Evolutionary conservation across 345 rosid species (phyloP).

Genomic region (Trapa incisa): DNA sequence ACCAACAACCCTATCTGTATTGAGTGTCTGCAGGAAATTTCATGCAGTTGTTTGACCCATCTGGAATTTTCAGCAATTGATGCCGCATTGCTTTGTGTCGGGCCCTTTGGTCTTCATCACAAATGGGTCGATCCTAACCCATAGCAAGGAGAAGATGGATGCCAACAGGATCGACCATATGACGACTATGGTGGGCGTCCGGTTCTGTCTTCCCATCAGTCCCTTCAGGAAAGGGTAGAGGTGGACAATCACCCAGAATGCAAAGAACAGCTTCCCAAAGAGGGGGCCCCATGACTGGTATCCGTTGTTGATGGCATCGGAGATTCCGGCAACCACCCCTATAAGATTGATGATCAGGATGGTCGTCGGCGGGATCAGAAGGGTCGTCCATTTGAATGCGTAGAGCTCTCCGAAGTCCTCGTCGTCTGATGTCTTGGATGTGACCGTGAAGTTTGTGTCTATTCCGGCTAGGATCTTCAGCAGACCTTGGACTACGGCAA

Average conservation of each 20-base stretch:
- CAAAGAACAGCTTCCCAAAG: slow-evolving; percentile 87
- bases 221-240: slow-evolving; percentile 98
- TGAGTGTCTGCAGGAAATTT: neutral
- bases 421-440: slow-evolving; percentile 22
- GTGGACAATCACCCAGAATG: slow-evolving; percentile 93
- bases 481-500: slow-evolving; percentile 83
- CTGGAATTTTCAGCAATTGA: slow-evolving; percentile 51
- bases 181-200: slow-evolving; percentile 92
- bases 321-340: slow-evolving; percentile 88
- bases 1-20: no score
- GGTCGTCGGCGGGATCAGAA: slow-evolving; percentile 90
- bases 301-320: slow-evolving; percentile 90
- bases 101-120: slow-evolving; percentile 94
- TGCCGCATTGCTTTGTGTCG: slow-evolving; percentile 61
- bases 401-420: slow-evolving; percentile 86
- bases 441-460: slow-evolving; percentile 93
- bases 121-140: slow-evolving; percentile 90
- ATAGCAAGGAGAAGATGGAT: slow-evolving; percentile 88
- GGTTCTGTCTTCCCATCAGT: slow-evolving; percentile 89
- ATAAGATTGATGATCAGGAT: slow-evolving; percentile 81
- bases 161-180: slow-evolving; percentile 93
- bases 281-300: slow-evolving; percentile 17
- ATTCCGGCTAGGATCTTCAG: slow-evolving; percentile 79
- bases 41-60: neutral
- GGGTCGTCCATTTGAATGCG: slow-evolving; percentile 88